These are phyloP conservation scores for Protomyces lactucae-debilis DNA, from an alignment of 1,139 yeast genomes.

Conservation along the genomic window DNA sequence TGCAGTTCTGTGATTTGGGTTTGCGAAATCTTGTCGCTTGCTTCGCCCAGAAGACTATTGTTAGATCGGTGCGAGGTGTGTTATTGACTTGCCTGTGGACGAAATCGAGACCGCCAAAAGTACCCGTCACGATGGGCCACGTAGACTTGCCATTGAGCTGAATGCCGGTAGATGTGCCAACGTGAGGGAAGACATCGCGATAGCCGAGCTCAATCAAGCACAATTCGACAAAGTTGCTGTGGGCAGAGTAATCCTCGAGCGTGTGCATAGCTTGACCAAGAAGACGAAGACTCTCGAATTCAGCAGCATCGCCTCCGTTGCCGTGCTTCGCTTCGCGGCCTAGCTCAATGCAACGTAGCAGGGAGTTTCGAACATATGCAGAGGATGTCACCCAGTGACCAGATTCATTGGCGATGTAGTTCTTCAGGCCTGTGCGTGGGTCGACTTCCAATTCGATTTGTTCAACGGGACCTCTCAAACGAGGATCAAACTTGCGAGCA, in stretches of 20 bases:
- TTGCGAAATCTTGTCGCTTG: conserved; percentile 35
- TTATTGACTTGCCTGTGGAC: conserved; percentile 30
- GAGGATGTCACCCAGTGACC: conserved; percentile 37
- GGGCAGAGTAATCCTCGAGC: conserved; percentile 36
- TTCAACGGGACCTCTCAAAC: conserved; percentile 34
- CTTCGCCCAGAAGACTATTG: conserved; percentile 34
- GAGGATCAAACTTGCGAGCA: conserved; percentile 18
- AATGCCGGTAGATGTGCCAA: conserved; percentile 34
- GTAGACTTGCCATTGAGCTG: conserved; percentile 34
- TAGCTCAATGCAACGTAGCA: conserved; percentile 33
- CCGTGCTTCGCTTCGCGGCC: conserved; percentile 31
- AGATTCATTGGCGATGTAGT: conserved; percentile 33
- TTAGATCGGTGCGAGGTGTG: background rate
- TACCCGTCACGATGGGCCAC: conserved; percentile 36
- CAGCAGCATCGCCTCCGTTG: conserved; percentile 26
- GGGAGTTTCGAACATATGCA: conserved; percentile 32
- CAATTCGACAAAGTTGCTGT: conserved; percentile 35
- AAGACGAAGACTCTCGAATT: conserved; percentile 35
- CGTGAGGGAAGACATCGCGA: conserved; percentile 35
- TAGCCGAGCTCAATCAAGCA: conserved; percentile 35
- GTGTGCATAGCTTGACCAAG: conserved; percentile 36
- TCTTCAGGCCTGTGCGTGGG: conserved; percentile 35
- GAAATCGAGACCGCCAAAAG: conserved; percentile 36
- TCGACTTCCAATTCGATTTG: conserved; percentile 30
- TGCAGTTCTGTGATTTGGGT: conserved; percentile 33